A percentile compares a stretch with the other conserved stretches of the same genome.
Evolutionary conservation across 169 alveolate genomes (phyloP).

Genomic region (Babesia ovis): DNA sequence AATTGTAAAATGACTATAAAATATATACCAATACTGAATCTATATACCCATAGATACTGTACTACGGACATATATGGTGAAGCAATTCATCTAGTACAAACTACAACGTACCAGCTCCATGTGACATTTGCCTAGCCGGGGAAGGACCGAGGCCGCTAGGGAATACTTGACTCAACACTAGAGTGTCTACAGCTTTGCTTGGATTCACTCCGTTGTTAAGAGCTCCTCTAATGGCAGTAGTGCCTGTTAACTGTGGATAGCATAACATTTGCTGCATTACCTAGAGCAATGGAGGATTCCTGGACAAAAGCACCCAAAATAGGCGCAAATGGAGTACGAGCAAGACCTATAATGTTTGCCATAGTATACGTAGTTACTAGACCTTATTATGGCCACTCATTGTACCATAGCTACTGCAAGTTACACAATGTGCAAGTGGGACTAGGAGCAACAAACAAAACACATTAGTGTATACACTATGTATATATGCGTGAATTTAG

Average conservation of each 20-base stretch:
- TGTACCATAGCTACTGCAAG: too few species aligned
- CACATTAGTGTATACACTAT: too few species aligned
- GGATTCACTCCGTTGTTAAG: slow-evolving; percentile 56
- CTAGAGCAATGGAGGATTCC: slow-evolving; percentile 35
- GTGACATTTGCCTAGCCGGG: slow-evolving; percentile 61
- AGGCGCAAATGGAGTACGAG: slow-evolving; percentile 48
- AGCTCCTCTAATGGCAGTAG: slow-evolving; percentile 44
- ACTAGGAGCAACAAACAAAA: too few species aligned
- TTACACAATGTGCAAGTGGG: too few species aligned
- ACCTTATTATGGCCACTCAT: too few species aligned
- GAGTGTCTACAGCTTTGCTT: slow-evolving; percentile 45
- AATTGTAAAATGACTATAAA: too few species aligned
- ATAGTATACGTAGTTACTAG: neutral
- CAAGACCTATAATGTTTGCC: slow-evolving; percentile 27
- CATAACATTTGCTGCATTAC: neutral
- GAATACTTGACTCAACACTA: slow-evolving; percentile 70
- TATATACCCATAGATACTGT: too few species aligned
- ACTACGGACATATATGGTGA: too few species aligned
- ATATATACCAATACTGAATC: too few species aligned
- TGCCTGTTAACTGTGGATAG: neutral
- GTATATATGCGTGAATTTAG: too few species aligned
- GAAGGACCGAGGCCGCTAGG: slow-evolving; percentile 71
- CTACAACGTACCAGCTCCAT: slow-evolving; percentile 30
- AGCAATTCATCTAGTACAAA: too few species aligned
- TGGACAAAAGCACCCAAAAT: slow-evolving; percentile 34